Base-by-base conservation (phyloP, 768 basidiomycete genomes). In the Mycena epipterygia region DNA sequence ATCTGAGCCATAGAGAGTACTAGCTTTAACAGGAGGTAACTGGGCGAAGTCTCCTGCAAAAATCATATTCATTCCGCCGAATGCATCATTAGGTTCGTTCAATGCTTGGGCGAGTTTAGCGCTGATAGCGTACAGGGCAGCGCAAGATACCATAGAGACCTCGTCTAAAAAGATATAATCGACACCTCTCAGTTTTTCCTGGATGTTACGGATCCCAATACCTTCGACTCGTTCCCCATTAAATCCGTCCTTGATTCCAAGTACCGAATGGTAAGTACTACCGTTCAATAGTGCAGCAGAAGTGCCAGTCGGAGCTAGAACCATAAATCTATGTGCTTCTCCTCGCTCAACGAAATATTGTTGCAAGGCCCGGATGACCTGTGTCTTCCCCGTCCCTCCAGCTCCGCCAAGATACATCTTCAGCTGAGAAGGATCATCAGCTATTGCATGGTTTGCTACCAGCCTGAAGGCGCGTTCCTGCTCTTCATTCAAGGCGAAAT, bases 41-140 rank as follows among this genome's bases (percentile, higher is more conserved):
- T 83, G 81, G 1, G 76, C 80, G 75, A 83, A 82, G 55, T 83
- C 81, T 5, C 81, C 81, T 16, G 81, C 80, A 49, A 81, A 72
- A 21, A 83, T 81, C 52, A 83, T 73, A 39, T 75, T 79, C 17
- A 76, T 72, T 1, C 79, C 76, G 14, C 78, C 80, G 70, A 79
- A 81, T 19, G 76, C 61, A 2, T 51, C 39, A 33, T n/a, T n/a
- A n/a, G n/a, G n/a, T n/a, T n/a, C n/a, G n/a, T n/a, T n/a, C n/a
- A n/a, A n/a, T n/a, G n/a, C 51, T 37, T 49, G 7, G 1, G 74
- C 66, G 29, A 79, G 62, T 16, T 63, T 56, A 19, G 68, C 64
- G 73, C 60, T 76, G 3, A 80, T 81, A 11, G 37, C 68, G 46
- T 78, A 81, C 64, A 79, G 72, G 57, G 64, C 76, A 4, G 25